Conservation (phyloP, 331 rosid genomes). For the Ulmus americana region DNA sequence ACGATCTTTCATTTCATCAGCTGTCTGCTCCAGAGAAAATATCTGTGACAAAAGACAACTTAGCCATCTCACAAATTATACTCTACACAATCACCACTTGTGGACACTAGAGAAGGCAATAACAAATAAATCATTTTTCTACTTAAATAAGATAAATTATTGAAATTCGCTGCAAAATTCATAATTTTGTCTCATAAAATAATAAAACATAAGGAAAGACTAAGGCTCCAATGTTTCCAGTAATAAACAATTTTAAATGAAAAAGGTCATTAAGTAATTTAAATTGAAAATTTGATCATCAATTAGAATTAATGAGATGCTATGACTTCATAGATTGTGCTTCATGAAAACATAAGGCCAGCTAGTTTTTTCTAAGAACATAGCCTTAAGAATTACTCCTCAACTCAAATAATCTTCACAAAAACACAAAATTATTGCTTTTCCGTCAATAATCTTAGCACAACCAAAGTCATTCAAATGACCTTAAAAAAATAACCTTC, state of each 20-base stretch:
- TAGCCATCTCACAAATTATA: neutral
- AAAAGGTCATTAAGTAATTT: no score
- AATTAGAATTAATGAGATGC: no score
- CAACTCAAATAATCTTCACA: no score
- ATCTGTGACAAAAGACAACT: conserved; percentile 37
- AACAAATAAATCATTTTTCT: neutral
- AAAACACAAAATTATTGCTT: no score
- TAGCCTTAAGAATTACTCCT: no score
- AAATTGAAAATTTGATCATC: no score
- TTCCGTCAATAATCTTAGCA: no score
- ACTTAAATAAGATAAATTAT: neutral
- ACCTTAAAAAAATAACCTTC: no score
- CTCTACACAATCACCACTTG: neutral
- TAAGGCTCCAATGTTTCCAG: neutral
- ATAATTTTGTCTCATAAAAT: neutral
- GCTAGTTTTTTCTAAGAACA: no score
- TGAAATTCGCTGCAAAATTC: neutral
- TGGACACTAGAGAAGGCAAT: neutral
- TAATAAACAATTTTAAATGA: neutral
- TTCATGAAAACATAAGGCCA: no score
- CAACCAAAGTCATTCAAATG: no score
- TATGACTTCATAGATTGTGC: no score
- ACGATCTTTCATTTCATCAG: conserved; percentile 73
- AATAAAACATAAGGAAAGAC: neutral
- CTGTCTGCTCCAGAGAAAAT: conserved; percentile 54